phyloP scores from a whole-genome alignment of 2,329 filamentous ascomycete genomes.

The Clarireedia homoeocarpa region DNA sequence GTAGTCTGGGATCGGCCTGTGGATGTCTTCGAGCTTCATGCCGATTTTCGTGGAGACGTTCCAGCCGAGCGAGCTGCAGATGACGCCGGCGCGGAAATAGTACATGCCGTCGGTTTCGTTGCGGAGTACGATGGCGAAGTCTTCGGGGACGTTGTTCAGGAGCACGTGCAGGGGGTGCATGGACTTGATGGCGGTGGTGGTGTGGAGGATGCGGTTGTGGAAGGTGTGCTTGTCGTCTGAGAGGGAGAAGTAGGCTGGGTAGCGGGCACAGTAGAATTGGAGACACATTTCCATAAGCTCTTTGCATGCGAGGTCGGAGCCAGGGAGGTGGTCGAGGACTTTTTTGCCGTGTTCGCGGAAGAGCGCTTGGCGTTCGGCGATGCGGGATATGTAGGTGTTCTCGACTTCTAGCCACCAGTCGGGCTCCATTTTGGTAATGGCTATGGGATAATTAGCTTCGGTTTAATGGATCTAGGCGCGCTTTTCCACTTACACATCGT shows the following conservation, averaged over 20 bases:
- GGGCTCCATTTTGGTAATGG: slow-evolving; percentile 67
- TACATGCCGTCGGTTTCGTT: slow-evolving; percentile 67
- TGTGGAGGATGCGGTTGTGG: slow-evolving; percentile 60
- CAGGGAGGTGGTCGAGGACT: slow-evolving; percentile 62
- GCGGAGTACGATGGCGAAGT: slow-evolving; percentile 70
- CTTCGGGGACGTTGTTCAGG: slow-evolving; percentile 73
- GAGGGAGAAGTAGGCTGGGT: slow-evolving; percentile 66
- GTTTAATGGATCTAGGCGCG: not conserved
- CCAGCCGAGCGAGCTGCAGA: slow-evolving; percentile 79
- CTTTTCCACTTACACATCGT: slow-evolving; percentile 67
- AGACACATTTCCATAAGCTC: slow-evolving; percentile 83
- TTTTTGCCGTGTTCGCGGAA: slow-evolving; percentile 53
- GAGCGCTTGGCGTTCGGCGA: slow-evolving; percentile 60
- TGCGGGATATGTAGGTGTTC: slow-evolving; percentile 57
- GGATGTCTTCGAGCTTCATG: slow-evolving; percentile 61
- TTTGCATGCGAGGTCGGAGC: slow-evolving; percentile 71
- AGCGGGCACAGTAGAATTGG: slow-evolving; percentile 71
- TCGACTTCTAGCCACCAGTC: slow-evolving; percentile 91
- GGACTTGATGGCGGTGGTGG: slow-evolving; percentile 49
- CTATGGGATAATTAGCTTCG: slow-evolving; percentile 34
- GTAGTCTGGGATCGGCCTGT: slow-evolving; percentile 70
- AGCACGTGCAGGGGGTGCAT: slow-evolving; percentile 62
- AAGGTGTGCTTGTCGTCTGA: slow-evolving; percentile 48
- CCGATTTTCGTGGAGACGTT: slow-evolving; percentile 69
- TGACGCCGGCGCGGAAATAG: slow-evolving; percentile 63